These are phyloP conservation scores for Cymbidium sinense DNA, from an alignment of 106 monocot genomes.

Conservation along the genomic window DNA sequence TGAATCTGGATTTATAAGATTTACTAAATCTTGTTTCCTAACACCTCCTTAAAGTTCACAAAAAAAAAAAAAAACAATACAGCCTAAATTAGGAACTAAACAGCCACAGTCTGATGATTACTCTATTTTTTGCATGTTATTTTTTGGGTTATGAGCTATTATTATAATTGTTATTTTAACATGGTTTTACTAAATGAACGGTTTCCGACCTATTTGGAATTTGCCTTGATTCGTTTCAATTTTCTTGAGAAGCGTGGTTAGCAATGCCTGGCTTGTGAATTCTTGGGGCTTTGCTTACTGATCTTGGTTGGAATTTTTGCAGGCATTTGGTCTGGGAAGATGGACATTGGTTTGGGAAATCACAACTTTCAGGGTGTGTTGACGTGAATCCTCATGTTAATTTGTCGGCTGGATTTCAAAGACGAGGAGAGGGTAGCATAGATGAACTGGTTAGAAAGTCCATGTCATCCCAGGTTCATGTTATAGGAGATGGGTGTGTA, in stretches of 20 bases:
- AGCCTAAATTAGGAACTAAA: too few relatives aligned
- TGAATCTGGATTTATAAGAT: too few relatives aligned
- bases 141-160: slow-evolving; percentile 1
- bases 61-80: too few relatives aligned
- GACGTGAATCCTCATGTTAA: slow-evolving; percentile 9
- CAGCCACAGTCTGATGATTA: background rate
- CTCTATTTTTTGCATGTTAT: background rate
- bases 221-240: background rate
- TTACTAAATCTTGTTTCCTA: too few relatives aligned
- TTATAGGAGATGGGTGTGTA: slow-evolving; percentile 56
- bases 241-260: background rate
- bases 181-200: background rate
- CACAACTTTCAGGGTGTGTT: slow-evolving; percentile 7
- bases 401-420: background rate
- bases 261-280: background rate
- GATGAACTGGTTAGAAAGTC: slow-evolving; percentile 35
- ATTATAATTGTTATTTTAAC: background rate
- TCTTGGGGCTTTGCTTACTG: background rate
- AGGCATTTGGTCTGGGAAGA: slow-evolving; percentile 80
- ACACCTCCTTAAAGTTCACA: too few relatives aligned
- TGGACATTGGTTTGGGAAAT: slow-evolving; percentile 32
- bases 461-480: slow-evolving; percentile 56
- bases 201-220: background rate
- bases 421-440: slow-evolving; percentile 4
- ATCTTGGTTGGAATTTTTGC: background rate